These are phyloP conservation scores for Onygenales sp. DNA, from an alignment of 2,329 filamentous ascomycete species.

Conservation along the genomic window DNA sequence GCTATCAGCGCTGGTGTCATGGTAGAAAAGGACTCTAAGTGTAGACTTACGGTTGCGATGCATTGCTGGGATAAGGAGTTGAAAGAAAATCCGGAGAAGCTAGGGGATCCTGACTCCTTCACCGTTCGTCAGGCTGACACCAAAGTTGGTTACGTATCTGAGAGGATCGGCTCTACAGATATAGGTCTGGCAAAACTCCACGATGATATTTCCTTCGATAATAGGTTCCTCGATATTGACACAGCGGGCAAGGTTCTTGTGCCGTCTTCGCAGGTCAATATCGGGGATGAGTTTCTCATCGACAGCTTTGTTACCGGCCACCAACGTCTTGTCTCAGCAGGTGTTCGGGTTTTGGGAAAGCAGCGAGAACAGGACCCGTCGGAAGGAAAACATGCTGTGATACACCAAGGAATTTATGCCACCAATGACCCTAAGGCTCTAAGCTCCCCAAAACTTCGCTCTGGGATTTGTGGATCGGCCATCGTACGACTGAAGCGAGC, in stretches of 20 bases:
- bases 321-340: not conserved
- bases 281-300: not conserved
- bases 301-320: not conserved
- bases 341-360: not conserved
- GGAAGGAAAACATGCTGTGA: no score
- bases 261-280: not conserved
- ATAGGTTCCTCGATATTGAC: not conserved
- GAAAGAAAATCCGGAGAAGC: not conserved
- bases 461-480: no score
- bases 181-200: not conserved
- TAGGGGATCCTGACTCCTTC: not conserved
- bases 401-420: no score
- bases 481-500: no score
- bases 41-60: not conserved
- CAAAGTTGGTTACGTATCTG: not conserved
- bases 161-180: not conserved
- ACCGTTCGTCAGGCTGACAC: not conserved
- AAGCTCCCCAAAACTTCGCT: no score
- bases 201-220: not conserved
- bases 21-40: not conserved
- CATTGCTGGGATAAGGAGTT: not conserved
- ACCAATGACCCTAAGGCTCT: no score
- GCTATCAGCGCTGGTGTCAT: not conserved
- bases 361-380: no score
- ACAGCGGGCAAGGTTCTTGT: not conserved